Conservation (phyloP, 2,329 filamentous ascomycete genomes). For the Sordariomycetes sp. region DNA sequence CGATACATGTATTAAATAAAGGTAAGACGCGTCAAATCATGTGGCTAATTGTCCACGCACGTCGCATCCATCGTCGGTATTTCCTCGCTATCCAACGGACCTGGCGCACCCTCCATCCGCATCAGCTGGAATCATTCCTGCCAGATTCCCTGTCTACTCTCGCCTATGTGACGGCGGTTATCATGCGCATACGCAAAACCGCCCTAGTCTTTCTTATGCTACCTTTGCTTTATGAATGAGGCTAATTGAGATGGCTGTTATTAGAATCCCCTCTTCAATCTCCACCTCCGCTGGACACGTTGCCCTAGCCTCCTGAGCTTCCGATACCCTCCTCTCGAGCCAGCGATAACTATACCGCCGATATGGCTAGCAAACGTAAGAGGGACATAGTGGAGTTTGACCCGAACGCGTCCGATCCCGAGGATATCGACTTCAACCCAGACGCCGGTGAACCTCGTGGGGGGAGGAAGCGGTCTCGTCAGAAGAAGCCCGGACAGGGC, state of each 20-base stretch:
- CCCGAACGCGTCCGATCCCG: conserved; percentile 55
- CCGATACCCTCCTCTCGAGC: not conserved
- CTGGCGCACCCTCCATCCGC: not conserved
- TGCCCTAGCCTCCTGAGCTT: not conserved
- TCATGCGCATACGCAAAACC: not conserved
- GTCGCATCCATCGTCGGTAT: not conserved
- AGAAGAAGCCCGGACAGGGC: conserved; percentile 23
- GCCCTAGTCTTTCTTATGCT: not conserved
- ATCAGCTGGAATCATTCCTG: too few species aligned
- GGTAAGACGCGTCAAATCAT: not conserved
- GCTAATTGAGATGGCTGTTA: not conserved
- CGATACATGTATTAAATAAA: not conserved
- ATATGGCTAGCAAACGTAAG: conserved; percentile 37
- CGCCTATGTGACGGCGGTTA: not conserved
- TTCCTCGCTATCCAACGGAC: not conserved
- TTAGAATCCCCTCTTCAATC: not conserved
- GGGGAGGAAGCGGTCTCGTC: conserved; percentile 22
- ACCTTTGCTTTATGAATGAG: not conserved
- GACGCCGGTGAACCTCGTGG: conserved; percentile 27
- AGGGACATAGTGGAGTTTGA: conserved; percentile 49
- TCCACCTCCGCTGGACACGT: not conserved
- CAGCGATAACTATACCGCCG: not conserved
- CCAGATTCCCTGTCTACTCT: not conserved
- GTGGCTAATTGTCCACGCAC: not conserved
- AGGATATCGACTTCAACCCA: conserved; percentile 57